Evolutionary conservation across 192 early-diverging fungal species (phyloP), one percentile per base, ranked within the genome.

Genomic region (Rhizophagus clarus): DNA sequence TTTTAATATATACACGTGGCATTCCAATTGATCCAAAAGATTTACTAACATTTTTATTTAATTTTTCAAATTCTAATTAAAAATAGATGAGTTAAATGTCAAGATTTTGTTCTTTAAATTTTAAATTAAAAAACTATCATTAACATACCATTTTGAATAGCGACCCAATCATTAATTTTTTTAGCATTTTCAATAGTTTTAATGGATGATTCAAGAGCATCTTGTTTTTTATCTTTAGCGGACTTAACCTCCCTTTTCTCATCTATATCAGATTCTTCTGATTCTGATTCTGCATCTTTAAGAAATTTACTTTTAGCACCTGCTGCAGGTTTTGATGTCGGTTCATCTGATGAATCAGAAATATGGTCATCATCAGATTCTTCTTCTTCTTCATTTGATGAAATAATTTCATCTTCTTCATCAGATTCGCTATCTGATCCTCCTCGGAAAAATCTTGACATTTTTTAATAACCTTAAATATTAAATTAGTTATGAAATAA

Each of bases 91-190:
- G 70, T 34, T 62, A 61, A n/a, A 64, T 47, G 62, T 34, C 42
- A 72, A 72, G 61, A 20, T 24, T 47, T n/a, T 24, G 51, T 28
- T 47, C 61, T 32, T 79, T 9, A 28, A 37, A 42, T 7, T 42
- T 42, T 42, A 8, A 40, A 31, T 37, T 42, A 20, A 32, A 32
- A 28, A 31, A n/a, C 8, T 17, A 80, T 34, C 6, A 40, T 61
- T 24, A 29, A 76, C 42, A 68, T 85, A 94, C 95, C 95, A 81
- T 87, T 94, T 70, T 90, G 86, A 74, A 94, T 92, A 56, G 87
- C 85, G 64, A 90, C 92, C 97, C 97, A 99, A 84, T 97, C 95
- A 83, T 95, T 93, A 75, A 94, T 95, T 83, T 97, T 95, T 83
- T 89, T 82, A 3, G 90, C 91, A 80, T 94, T 94, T 61, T 93